phyloP scores from a whole-genome alignment of 371 early-diverging fungal genomes.

The Dentiscutata heterogama region DNA sequence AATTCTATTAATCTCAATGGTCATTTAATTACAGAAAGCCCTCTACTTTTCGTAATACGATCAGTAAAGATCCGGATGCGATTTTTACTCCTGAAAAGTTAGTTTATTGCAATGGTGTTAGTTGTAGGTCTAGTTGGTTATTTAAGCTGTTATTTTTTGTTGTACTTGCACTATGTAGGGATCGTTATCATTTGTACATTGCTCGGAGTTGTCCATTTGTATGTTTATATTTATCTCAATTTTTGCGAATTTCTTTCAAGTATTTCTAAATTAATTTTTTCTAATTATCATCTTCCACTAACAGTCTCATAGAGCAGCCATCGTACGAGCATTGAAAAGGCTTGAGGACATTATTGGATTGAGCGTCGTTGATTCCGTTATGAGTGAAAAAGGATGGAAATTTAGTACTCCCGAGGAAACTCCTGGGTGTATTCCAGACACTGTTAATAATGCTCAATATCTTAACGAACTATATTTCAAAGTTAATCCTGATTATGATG shows the following conservation, averaged over 20 bases:
- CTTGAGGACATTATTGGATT: slow-evolving; percentile 83
- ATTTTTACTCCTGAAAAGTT: slow-evolving; percentile 82
- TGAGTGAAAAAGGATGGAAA: slow-evolving; percentile 87
- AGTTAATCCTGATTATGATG: slow-evolving; percentile 70
- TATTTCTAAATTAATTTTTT: slow-evolving; percentile 5
- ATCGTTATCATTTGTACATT: slow-evolving; percentile 83
- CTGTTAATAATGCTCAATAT: slow-evolving; percentile 75
- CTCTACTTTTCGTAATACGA: slow-evolving; percentile 82
- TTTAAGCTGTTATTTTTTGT: neutral
- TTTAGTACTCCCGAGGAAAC: slow-evolving; percentile 76
- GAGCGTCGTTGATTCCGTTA: slow-evolving; percentile 84
- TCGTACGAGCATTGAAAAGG: slow-evolving; percentile 89
- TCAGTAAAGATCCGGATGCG: slow-evolving; percentile 68
- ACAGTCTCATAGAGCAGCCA: slow-evolving; percentile 87
- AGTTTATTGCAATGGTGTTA: slow-evolving; percentile 47
- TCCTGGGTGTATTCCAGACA: slow-evolving; percentile 85
- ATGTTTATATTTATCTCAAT: slow-evolving; percentile 44
- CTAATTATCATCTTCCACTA: neutral
- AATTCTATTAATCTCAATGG: too few relatives aligned
- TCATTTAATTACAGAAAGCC: slow-evolving; percentile 66
- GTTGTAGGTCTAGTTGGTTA: slow-evolving; percentile 11
- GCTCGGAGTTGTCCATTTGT: slow-evolving; percentile 90
- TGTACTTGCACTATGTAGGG: slow-evolving; percentile 51
- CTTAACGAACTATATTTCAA: slow-evolving; percentile 92
- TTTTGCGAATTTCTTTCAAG: neutral